These are phyloP conservation scores for Cynara cardunculus DNA, from an alignment of 129 eudicot species.

Conservation along the genomic window DNA sequence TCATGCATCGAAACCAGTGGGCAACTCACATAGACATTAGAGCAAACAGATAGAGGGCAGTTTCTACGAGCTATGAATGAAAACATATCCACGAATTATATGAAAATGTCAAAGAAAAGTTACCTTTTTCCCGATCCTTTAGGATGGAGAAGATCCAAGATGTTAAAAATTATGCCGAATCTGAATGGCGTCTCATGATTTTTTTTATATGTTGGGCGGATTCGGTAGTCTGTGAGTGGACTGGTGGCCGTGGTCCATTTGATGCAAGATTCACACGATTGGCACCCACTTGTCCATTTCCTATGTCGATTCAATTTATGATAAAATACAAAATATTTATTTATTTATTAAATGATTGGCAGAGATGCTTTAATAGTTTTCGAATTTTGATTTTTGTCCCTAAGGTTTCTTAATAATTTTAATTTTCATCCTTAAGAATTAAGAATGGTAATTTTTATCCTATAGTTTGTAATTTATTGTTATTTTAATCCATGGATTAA, in stretches of 20 bases:
- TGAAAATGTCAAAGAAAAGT: background rate
- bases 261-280: background rate
- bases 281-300: background rate
- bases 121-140: background rate
- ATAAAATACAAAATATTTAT: too few species aligned
- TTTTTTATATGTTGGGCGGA: background rate
- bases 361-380: too few species aligned
- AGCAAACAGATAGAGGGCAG: background rate
- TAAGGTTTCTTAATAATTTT: too few species aligned
- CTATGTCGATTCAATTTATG: background rate
- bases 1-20: background rate
- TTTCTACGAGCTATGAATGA: background rate
- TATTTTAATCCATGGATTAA: too few species aligned
- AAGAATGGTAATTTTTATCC: too few species aligned
- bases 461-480: too few species aligned
- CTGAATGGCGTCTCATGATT: slow-evolving; percentile 14
- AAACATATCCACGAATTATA: background rate
- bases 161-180: slow-evolving; percentile 4
- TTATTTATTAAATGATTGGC: too few species aligned
- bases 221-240: background rate
- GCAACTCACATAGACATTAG: background rate
- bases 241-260: background rate
- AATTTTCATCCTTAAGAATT: too few species aligned
- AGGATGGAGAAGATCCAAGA: slow-evolving; percentile 19
- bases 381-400: too few species aligned